A percentile compares a stretch with the other conserved stretches of the same genome.
Evolutionary conservation across 2,329 filamentous ascomycete species (phyloP).

Genomic region (Hypoxylon sp.): DNA sequence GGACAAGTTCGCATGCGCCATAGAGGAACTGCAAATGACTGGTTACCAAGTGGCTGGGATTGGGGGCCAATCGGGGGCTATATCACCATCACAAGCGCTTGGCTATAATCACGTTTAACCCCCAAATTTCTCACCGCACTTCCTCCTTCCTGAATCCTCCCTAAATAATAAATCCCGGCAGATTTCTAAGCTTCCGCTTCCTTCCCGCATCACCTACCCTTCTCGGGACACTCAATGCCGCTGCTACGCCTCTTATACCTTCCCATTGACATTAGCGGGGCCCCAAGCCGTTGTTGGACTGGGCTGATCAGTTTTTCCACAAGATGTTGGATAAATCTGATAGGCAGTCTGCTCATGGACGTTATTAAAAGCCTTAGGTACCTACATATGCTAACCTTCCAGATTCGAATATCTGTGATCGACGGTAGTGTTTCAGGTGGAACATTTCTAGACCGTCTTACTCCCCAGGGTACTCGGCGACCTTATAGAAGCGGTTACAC

Average conservation of each 20-base stretch:
- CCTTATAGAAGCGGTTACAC: conserved; percentile 1
- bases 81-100: conserved; percentile 27
- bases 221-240: conserved; percentile 12
- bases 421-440: conserved; percentile 24
- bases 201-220: conserved; percentile 13
- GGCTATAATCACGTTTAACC: conserved; percentile 20
- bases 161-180: conserved; percentile 14
- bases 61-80: conserved; percentile 35
- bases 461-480: neutral
- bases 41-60: conserved; percentile 22
- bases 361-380: conserved; percentile 10
- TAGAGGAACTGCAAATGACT: conserved; percentile 15
- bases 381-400: conserved; percentile 31
- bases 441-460: conserved; percentile 12
- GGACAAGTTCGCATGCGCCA: conserved; percentile 1
- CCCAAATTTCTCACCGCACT: conserved; percentile 23
- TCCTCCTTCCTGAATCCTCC: conserved; percentile 5
- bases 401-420: conserved; percentile 25
- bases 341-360: conserved; percentile 11
- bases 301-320: conserved; percentile 12
- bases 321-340: neutral
- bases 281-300: conserved; percentile 33
- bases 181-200: conserved; percentile 1
- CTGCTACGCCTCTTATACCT: conserved; percentile 31
- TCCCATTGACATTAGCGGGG: conserved; percentile 24